Percentiles rank a stretch among this genome's conserved stretches.
phyloP scores from a whole-genome alignment of 495 filamentous ascomycete species.

The Choiromyces venosus region DNA sequence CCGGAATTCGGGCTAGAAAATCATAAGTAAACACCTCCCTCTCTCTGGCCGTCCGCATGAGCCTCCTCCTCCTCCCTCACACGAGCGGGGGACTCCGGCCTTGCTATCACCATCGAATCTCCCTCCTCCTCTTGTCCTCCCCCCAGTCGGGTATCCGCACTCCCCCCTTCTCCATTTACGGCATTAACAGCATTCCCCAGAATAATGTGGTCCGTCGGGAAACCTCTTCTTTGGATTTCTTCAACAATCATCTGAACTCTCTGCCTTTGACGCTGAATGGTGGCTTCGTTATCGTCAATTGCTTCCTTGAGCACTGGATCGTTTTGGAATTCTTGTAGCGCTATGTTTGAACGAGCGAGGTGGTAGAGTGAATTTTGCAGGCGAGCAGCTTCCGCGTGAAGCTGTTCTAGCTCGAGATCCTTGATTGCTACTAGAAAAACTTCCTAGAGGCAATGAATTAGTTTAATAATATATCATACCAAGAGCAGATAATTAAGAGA shows the following conservation, averaged over 20 bases:
- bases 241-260: conserved; percentile 52
- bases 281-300: conserved; percentile 55
- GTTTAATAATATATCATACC: conserved; percentile 1
- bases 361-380: conserved; percentile 64
- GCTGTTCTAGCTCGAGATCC: conserved; percentile 55
- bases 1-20: neutral
- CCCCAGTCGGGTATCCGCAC: neutral
- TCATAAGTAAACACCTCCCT: neutral
- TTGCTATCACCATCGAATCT: neutral
- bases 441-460: conserved; percentile 17
- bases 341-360: conserved; percentile 55
- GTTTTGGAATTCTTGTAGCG: conserved; percentile 51
- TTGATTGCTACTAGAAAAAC: conserved; percentile 56
- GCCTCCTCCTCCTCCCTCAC: neutral
- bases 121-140: neutral
- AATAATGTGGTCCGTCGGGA: conserved; percentile 48
- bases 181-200: neutral
- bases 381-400: conserved; percentile 62
- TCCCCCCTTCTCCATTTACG: neutral
- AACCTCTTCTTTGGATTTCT: conserved; percentile 61
- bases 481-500: neutral
- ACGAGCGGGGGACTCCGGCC: neutral
- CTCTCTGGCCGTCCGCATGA: neutral
- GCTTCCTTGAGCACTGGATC: conserved; percentile 52
- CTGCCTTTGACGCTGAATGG: conserved; percentile 55